Evolutionary conservation across 2,329 filamentous ascomycete species (phyloP).

Genomic region (Colletotrichum navitas): DNA sequence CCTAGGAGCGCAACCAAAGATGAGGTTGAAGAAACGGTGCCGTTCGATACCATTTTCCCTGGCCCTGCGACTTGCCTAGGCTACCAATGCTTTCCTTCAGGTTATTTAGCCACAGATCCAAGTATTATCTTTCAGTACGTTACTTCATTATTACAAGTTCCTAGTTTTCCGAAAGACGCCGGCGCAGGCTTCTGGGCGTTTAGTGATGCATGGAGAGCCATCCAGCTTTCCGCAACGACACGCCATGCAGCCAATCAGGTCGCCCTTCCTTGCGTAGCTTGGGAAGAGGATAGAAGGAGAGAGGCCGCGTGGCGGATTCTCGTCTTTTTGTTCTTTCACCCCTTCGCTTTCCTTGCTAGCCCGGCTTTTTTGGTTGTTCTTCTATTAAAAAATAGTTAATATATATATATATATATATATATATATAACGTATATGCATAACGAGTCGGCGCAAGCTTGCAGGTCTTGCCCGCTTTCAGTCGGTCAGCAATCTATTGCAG

Average conservation of each 20-base stretch:
- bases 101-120: not conserved
- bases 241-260: not conserved
- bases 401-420: too few relatives aligned
- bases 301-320: not conserved
- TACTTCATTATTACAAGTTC: constrained; percentile 1
- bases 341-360: too few relatives aligned
- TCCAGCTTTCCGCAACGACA: constrained; percentile 14
- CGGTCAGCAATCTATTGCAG: not conserved
- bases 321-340: not conserved
- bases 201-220: constrained; percentile 10
- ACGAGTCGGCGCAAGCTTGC: not conserved
- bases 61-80: too few relatives aligned
- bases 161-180: not conserved
- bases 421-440: too few relatives aligned
- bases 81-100: not conserved
- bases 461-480: not conserved
- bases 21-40: not conserved
- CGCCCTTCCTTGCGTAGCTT: not conserved
- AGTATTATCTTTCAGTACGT: not conserved
- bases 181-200: not conserved
- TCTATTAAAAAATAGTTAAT: too few relatives aligned
- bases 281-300: not conserved
- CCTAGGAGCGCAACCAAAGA: not conserved
- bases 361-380: too few relatives aligned
- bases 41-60: not conserved